These are phyloP conservation scores for Achaetomiella virescens DNA, from an alignment of 495 filamentous ascomycete genomes.

Conservation along the genomic window DNA sequence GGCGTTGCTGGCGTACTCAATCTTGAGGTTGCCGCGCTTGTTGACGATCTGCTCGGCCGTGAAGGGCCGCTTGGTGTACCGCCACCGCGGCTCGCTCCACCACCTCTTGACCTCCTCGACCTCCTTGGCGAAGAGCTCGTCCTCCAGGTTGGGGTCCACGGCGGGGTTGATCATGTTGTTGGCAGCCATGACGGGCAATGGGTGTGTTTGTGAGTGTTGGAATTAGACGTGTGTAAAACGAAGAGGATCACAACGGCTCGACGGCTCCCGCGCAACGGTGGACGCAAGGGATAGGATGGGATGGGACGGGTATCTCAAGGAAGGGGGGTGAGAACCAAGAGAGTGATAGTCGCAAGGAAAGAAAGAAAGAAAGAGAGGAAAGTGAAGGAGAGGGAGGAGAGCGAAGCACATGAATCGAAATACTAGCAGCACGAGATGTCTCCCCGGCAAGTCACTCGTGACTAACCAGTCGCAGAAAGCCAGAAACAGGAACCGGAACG, in stretches of 20 bases:
- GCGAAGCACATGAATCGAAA: conserved; percentile 4
- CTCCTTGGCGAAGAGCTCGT: conserved; percentile 71
- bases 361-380: conserved; percentile 3
- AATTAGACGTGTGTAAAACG: background rate
- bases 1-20: conserved; percentile 83
- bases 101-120: conserved; percentile 83
- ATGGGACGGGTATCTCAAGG: background rate
- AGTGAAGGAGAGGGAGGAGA: conserved; percentile 16
- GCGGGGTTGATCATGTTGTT: conserved; percentile 49
- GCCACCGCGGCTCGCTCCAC: conserved; percentile 91
- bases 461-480: conserved; percentile 4
- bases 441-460: background rate
- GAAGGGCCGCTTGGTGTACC: conserved; percentile 85
- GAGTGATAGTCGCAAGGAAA: background rate
- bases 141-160: conserved; percentile 63
- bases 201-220: background rate
- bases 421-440: background rate
- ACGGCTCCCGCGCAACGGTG: background rate
- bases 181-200: conserved; percentile 44
- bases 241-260: background rate
- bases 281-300: background rate
- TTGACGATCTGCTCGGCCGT: conserved; percentile 95
- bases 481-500: conserved; percentile 1
- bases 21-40: conserved; percentile 86
- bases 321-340: background rate